These are phyloP conservation scores for Phyllosticta paracitricarpa DNA, from an alignment of 2,329 filamentous ascomycete genomes.

Conservation along the genomic window DNA sequence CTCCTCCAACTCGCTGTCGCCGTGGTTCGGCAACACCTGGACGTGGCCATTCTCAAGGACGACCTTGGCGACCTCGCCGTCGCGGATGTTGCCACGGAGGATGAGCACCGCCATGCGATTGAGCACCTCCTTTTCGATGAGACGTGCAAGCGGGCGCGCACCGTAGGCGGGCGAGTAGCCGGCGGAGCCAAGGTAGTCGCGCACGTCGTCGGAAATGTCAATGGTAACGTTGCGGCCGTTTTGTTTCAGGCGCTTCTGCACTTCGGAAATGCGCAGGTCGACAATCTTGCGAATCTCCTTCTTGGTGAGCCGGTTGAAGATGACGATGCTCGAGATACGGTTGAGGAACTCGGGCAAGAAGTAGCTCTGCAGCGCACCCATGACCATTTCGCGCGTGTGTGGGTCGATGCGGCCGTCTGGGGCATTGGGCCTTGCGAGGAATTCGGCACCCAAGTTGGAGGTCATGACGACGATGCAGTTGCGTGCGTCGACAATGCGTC, in stretches of 20 bases:
- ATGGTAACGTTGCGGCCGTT: conserved; percentile 85
- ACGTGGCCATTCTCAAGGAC: conserved; percentile 72
- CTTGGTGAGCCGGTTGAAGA: conserved; percentile 93
- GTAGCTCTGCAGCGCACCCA: conserved; percentile 83
- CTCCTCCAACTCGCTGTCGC: conserved; percentile 47
- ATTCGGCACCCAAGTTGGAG: conserved; percentile 92
- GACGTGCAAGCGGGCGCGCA: conserved; percentile 72
- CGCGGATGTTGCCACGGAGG: conserved; percentile 69
- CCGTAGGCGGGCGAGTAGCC: conserved; percentile 96
- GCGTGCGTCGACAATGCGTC: conserved; percentile 83
- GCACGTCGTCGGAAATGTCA: conserved; percentile 71
- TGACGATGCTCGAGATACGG: conserved; percentile 89
- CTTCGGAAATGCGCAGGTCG: conserved; percentile 75
- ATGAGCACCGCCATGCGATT: conserved; percentile 90
- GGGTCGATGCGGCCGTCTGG: conserved; percentile 79
- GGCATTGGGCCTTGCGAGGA: conserved; percentile 67
- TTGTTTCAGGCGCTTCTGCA: conserved; percentile 78
- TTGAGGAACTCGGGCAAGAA: conserved; percentile 98
- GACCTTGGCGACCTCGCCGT: conserved; percentile 75
- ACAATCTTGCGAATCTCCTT: conserved; percentile 91
- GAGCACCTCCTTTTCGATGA: conserved; percentile 96
- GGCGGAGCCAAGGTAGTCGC: conserved; percentile 82
- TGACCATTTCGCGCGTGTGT: conserved; percentile 78
- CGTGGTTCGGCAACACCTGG: conserved; percentile 74
- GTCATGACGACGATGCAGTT: conserved; percentile 99